phyloP scores from a whole-genome alignment of 1,284 basidiomycete genomes.

The Cryptococcus sp. region DNA sequence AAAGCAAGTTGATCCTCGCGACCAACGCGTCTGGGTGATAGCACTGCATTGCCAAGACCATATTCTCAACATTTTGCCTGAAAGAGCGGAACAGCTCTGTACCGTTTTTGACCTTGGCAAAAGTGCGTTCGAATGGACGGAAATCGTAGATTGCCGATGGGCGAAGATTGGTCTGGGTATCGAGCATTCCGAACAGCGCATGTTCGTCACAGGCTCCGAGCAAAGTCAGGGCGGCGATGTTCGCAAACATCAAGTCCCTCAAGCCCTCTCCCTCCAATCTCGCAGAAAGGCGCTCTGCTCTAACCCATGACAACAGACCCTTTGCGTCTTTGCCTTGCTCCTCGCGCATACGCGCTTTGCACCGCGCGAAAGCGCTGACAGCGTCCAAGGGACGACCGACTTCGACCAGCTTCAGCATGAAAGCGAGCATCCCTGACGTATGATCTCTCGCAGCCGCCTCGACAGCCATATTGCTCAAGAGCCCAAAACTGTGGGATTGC shows the following conservation, averaged over 20 bases:
- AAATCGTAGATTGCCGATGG: constrained; percentile 9
- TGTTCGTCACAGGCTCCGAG: constrained; percentile 23
- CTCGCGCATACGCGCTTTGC: constrained; percentile 16
- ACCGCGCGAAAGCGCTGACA: constrained; percentile 8
- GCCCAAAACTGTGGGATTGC: constrained; percentile 15
- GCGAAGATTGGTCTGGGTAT: constrained; percentile 14
- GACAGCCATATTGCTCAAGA: constrained; percentile 23
- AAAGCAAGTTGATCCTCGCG: constrained; percentile 10
- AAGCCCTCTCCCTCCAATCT: constrained; percentile 25
- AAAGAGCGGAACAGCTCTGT: constrained; percentile 9
- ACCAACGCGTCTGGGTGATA: constrained; percentile 27
- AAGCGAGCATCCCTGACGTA: constrained; percentile 18
- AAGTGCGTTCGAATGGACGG: constrained; percentile 3
- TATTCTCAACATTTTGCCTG: constrained; percentile 20
- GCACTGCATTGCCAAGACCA: constrained; percentile 20
- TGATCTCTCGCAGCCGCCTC: constrained; percentile 29
- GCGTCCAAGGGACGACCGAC: constrained; percentile 21
- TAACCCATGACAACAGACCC: constrained; percentile 15
- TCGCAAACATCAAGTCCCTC: constrained; percentile 17
- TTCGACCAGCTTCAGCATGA: constrained; percentile 25
- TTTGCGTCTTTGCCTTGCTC: constrained; percentile 23
- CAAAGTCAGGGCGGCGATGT: constrained; percentile 30
- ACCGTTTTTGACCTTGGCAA: not conserved
- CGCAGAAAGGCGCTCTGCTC: constrained; percentile 23
- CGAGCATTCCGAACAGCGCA: constrained; percentile 17